These are phyloP conservation scores for Aphanoascus verrucosus DNA, from an alignment of 2,329 filamentous ascomycete species.

Conservation along the genomic window DNA sequence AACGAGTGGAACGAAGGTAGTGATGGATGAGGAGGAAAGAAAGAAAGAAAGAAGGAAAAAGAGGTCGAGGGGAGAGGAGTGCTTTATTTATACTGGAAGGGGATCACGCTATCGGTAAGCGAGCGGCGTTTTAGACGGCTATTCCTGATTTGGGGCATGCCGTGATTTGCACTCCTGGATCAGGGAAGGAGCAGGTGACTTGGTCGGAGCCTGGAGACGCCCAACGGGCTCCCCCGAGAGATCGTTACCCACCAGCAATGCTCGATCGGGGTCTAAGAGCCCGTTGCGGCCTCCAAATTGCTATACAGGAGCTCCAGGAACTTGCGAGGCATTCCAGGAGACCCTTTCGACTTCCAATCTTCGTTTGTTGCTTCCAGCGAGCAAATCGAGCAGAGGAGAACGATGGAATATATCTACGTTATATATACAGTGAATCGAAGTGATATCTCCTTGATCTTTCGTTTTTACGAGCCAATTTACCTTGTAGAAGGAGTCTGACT, in stretches of 20 bases:
- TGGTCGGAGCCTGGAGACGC: background rate
- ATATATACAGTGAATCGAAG: background rate
- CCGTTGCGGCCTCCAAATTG: background rate
- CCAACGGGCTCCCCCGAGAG: background rate
- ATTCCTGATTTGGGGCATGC: constrained; percentile 7
- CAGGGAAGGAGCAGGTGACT: constrained; percentile 9
- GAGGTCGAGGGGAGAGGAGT: constrained; percentile 3
- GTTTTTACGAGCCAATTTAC: background rate
- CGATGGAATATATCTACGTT: background rate
- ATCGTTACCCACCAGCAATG: background rate
- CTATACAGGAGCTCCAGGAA: background rate
- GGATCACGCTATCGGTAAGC: constrained; percentile 9
- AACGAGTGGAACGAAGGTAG: constrained; percentile 1
- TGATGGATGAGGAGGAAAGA: constrained; percentile 8
- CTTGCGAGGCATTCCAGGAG: background rate
- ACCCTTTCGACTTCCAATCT: background rate
- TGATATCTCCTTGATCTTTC: background rate
- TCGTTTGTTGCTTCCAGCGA: background rate
- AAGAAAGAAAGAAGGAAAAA: constrained; percentile 7
- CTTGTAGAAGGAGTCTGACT: background rate
- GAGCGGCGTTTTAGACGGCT: constrained; percentile 3
- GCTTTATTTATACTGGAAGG: constrained; percentile 13
- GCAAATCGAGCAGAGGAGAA: background rate
- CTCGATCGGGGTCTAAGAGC: background rate
- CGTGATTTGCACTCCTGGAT: background rate